phyloP scores from a whole-genome alignment of 257 asterid species.

The Craterostigma plantagineum region DNA sequence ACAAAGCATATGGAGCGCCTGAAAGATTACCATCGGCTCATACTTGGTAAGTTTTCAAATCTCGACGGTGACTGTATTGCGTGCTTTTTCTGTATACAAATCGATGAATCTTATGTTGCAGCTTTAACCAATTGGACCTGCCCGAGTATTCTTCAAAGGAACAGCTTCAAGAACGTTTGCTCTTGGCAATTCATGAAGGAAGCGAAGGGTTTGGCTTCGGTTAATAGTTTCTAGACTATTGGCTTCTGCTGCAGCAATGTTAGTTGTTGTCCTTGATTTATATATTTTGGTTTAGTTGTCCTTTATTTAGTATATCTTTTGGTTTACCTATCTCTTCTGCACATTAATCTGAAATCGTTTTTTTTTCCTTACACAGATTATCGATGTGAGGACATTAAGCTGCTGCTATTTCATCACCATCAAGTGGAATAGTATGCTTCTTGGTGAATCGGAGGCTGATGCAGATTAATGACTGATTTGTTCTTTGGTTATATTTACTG shows the following conservation, averaged over 20 bases:
- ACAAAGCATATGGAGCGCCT: constrained; percentile 92
- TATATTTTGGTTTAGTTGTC: constrained; percentile 15
- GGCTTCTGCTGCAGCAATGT: constrained; percentile 15
- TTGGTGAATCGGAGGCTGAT: too few species aligned
- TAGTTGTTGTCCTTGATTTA: constrained; percentile 8
- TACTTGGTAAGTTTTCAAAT: constrained; percentile 40
- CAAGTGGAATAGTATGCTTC: too few species aligned
- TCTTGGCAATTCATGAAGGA: constrained; percentile 90
- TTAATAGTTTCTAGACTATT: constrained; percentile 11
- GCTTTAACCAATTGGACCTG: constrained; percentile 96
- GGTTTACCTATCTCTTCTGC: not conserved
- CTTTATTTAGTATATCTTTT: not conserved
- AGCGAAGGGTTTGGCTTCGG: constrained; percentile 99
- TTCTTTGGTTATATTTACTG: too few species aligned
- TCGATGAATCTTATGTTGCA: too few species aligned
- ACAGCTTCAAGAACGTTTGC: constrained; percentile 81
- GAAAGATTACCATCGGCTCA: constrained; percentile 94
- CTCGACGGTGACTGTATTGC: not conserved
- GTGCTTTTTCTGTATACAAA: too few species aligned
- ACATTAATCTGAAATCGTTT: too few species aligned
- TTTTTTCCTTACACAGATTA: too few species aligned
- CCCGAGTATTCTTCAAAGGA: constrained; percentile 88
- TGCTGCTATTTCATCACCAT: too few species aligned
- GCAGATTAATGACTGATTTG: too few species aligned
- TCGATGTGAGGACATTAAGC: too few species aligned